Conservation (phyloP, 2,329 filamentous ascomycete species). For the Ascochyta rabiei region DNA sequence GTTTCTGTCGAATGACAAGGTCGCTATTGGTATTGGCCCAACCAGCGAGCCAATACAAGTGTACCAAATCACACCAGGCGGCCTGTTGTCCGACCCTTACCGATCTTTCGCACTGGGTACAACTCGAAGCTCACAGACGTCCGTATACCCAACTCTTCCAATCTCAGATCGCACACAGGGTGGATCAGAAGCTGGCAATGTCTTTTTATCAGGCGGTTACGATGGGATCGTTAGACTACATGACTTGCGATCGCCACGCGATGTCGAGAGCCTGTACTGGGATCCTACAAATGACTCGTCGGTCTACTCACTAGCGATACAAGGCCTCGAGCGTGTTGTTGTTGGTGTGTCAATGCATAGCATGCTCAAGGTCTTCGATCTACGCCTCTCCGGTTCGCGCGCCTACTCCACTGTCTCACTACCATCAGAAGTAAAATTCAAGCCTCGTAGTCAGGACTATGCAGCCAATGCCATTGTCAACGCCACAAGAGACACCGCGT, state of each 20-base stretch:
- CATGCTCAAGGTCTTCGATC: constrained; percentile 67
- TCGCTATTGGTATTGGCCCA: constrained; percentile 60
- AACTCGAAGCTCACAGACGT: constrained; percentile 29
- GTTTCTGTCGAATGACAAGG: constrained; percentile 56
- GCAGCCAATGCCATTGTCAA: constrained; percentile 24
- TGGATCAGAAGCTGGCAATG: constrained; percentile 50
- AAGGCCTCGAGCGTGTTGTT: constrained; percentile 63
- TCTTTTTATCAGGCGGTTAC: constrained; percentile 66
- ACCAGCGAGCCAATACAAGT: constrained; percentile 55
- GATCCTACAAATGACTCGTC: constrained; percentile 64
- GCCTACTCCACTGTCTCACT: constrained; percentile 45
- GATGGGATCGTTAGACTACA: constrained; percentile 64
- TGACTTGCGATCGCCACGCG: constrained; percentile 61
- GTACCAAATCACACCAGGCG: constrained; percentile 56
- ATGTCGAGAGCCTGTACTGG: constrained; percentile 57
- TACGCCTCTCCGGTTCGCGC: constrained; percentile 58
- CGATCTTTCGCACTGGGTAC: constrained; percentile 48
- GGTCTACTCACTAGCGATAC: constrained; percentile 63
- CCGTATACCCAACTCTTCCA: constrained; percentile 55
- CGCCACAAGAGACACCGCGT: not conserved
- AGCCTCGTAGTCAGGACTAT: constrained; percentile 13
- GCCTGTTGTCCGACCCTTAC: constrained; percentile 48
- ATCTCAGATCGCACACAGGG: constrained; percentile 42
- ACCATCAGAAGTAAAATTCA: constrained; percentile 8
- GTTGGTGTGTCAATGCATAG: constrained; percentile 63